Evolutionary conservation across 2,329 filamentous ascomycete genomes (phyloP), one percentile per base, ranked within the genome.

Genomic region (Penicillium psychrosexuale): DNA sequence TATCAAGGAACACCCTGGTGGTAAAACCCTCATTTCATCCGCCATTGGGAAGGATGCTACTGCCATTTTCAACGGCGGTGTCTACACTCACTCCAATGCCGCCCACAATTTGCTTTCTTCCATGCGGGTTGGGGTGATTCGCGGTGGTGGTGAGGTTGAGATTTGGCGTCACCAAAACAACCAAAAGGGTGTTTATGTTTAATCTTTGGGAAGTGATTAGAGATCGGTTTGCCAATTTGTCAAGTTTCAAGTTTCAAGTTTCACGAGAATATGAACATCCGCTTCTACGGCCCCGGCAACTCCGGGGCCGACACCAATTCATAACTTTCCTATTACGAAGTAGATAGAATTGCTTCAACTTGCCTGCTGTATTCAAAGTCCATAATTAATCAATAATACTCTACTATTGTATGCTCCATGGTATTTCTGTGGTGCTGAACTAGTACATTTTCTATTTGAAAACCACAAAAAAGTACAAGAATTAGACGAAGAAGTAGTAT

Each of bases 51-150:
- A 94, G 79, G 90, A 95, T 62, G 89, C 90, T 52, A 94, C 90
- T 22, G 89, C 90, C 64, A 90, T 92, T 75, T 95, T 95, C 83
- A 95, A 95, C 74, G 90, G 90, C 60, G 90, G 90, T 77, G 88
- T 95, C 59, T 95, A 95, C 78, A 84, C 87, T 72, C 90, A 95
- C 80, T 91, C 87, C 71, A 95, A 95, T 76, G 90, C 90, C 50
- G 90, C 90, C 30, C 90, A 95, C 81, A 95, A 95, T 77, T 76
- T 94, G 55, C 82, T 95, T 61, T 91, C 88, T 6, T 94, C 89
- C 62, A 94, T 94, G 89, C 83, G 90, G 63, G 86, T 94, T 15
- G 90, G 89, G 74, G 90, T 95, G 42, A 87, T 95, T 61, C 88
- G 89, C 50, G 90, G 90, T 61, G 90, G 90, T 37, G 91, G 89